Conservation (phyloP, 306 rosid genomes). For the Inga laurina region DNA sequence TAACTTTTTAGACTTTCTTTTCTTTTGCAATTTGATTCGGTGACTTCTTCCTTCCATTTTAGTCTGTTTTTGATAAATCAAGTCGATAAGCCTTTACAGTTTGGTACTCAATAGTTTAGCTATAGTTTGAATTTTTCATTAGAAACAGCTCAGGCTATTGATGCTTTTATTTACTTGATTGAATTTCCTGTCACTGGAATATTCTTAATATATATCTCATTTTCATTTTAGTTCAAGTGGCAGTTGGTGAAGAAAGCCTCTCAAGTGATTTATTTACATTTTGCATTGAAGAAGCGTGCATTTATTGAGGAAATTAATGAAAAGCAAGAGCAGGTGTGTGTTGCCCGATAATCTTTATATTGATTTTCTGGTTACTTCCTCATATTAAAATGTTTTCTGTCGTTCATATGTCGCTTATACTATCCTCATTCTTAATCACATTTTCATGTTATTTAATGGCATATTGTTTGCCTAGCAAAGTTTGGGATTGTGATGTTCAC, state of each 20-base stretch:
- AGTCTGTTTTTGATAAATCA: background rate
- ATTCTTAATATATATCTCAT: slow-evolving; percentile 34
- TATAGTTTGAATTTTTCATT: slow-evolving; percentile 6
- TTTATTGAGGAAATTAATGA: slow-evolving; percentile 89
- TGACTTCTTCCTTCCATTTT: background rate
- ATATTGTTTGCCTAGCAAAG: slow-evolving; percentile 40
- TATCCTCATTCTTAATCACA: background rate
- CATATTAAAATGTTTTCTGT: slow-evolving; percentile 22
- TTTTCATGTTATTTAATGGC: slow-evolving; percentile 35
- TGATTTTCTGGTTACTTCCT: slow-evolving; percentile 19
- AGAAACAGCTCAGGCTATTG: slow-evolving; percentile 2
- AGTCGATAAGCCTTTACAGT: background rate
- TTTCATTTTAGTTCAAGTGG: slow-evolving; percentile 89
- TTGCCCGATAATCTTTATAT: slow-evolving; percentile 5
- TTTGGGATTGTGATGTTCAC: slow-evolving; percentile 66
- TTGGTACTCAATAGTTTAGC: background rate
- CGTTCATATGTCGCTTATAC: background rate
- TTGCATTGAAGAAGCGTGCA: slow-evolving; percentile 85
- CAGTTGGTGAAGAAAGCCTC: slow-evolving; percentile 90
- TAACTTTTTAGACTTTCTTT: slow-evolving; percentile 11
- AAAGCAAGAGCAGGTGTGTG: slow-evolving; percentile 95
- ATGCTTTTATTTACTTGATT: slow-evolving; percentile 6
- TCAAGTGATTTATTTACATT: slow-evolving; percentile 89
- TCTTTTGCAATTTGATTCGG: background rate
- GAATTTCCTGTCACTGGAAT: slow-evolving; percentile 32